Percentiles rank a stretch among this genome's conserved stretches.
Evolutionary conservation across 2,329 filamentous ascomycete genomes (phyloP).

Genomic region (Cryphonectria nitschkei): DNA sequence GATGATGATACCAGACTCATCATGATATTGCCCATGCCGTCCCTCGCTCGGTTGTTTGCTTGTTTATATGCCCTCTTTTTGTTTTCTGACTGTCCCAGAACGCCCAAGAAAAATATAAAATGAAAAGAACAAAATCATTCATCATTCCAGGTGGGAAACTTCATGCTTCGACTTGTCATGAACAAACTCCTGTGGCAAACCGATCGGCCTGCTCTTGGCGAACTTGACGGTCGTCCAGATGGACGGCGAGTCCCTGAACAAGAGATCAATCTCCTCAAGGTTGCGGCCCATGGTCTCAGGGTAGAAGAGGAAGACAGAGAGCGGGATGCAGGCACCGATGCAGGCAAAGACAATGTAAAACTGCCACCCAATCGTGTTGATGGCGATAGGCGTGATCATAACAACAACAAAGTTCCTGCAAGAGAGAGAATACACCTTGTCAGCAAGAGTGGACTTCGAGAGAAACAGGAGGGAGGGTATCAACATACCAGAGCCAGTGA

Average conservation of each 20-base stretch:
- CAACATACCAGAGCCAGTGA: slow-evolving; percentile 52
- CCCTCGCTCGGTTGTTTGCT: not conserved
- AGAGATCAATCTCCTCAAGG: slow-evolving; percentile 50
- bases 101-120: not conserved
- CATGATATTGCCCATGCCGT: not conserved
- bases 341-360: slow-evolving; percentile 56
- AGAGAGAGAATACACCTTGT: not conserved
- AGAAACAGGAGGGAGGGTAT: no score
- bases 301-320: slow-evolving; percentile 49
- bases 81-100: not conserved
- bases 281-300: slow-evolving; percentile 56
- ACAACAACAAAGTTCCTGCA: slow-evolving; percentile 49
- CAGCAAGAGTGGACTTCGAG: not conserved
- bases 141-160: slow-evolving; percentile 19
- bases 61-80: not conserved
- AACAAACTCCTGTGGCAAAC: slow-evolving; percentile 28
- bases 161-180: slow-evolving; percentile 24
- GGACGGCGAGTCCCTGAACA: slow-evolving; percentile 47
- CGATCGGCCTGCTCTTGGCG: slow-evolving; percentile 39
- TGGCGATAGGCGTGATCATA: slow-evolving; percentile 50
- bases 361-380: slow-evolving; percentile 54
- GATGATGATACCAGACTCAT: not conserved
- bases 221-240: slow-evolving; percentile 42
- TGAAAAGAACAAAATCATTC: not conserved
- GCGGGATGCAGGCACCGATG: slow-evolving; percentile 48